phyloP scores from a whole-genome alignment of 2,329 filamentous ascomycete genomes.

The Sphaerulina vaccinii region DNA sequence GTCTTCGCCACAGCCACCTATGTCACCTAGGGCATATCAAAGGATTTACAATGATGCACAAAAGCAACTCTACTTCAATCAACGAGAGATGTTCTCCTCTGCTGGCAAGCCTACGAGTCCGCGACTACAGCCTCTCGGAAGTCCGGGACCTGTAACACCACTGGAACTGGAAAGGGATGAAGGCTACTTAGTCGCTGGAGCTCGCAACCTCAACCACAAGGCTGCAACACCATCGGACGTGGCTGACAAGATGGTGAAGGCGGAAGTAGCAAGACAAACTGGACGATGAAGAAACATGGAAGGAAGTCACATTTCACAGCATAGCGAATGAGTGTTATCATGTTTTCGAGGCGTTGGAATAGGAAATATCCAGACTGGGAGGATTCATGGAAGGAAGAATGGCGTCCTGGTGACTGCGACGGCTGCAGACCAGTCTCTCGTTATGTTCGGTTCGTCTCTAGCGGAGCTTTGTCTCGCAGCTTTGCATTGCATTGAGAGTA shows the following conservation, averaged over 20 bases:
- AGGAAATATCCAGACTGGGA: not conserved
- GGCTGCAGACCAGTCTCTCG: not conserved
- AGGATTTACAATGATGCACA: slow-evolving; percentile 50
- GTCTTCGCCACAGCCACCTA: slow-evolving; percentile 42
- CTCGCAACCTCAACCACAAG: slow-evolving; percentile 28
- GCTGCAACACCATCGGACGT: slow-evolving; percentile 33
- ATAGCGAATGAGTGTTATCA: not conserved
- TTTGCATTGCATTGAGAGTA: not conserved
- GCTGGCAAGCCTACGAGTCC: slow-evolving; percentile 48
- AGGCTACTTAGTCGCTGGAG: slow-evolving; percentile 49
- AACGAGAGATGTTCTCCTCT: slow-evolving; percentile 43
- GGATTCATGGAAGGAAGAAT: not conserved
- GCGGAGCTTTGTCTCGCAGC: not conserved
- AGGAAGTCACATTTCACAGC: not conserved
- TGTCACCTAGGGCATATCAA: slow-evolving; percentile 45
- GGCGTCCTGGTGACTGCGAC: not conserved
- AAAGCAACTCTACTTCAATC: slow-evolving; percentile 50
- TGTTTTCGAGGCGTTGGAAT: not conserved
- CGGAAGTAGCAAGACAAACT: slow-evolving; percentile 41
- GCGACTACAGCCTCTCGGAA: slow-evolving; percentile 49
- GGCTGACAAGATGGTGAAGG: slow-evolving; percentile 49
- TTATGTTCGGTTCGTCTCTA: not conserved
- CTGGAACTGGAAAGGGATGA: slow-evolving; percentile 48
- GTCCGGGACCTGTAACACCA: slow-evolving; percentile 55
- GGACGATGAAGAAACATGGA: not conserved